Evolutionary conservation across 2,329 filamentous ascomycete species (phyloP).

Genomic region (Verticillium albo-atrum): DNA sequence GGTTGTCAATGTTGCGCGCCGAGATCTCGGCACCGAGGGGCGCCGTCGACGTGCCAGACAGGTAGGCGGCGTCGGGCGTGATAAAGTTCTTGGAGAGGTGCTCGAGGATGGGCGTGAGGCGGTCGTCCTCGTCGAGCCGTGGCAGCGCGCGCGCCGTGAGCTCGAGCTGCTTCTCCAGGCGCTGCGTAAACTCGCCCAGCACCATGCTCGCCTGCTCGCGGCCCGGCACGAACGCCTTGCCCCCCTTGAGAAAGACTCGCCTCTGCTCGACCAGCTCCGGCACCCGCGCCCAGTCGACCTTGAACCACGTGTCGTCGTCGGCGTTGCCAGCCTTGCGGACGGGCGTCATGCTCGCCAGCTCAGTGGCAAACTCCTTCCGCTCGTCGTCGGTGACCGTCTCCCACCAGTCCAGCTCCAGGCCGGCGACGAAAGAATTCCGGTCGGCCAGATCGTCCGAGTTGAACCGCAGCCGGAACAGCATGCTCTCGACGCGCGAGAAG

Average conservation of each 20-base stretch:
- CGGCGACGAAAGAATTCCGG: slow-evolving; percentile 69
- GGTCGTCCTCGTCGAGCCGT: slow-evolving; percentile 92
- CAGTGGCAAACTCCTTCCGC: slow-evolving; percentile 56
- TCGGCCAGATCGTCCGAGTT: slow-evolving; percentile 72
- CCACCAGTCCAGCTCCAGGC: slow-evolving; percentile 84
- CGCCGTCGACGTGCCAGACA: slow-evolving; percentile 54
- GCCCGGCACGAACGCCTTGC: slow-evolving; percentile 87
- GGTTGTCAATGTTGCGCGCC: slow-evolving; percentile 72
- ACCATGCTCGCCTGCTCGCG: slow-evolving; percentile 87
- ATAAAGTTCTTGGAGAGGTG: slow-evolving; percentile 95
- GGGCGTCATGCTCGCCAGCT: slow-evolving; percentile 50
- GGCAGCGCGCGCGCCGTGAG: slow-evolving; percentile 88
- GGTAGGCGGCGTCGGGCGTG: slow-evolving; percentile 81
- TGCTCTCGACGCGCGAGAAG: slow-evolving; percentile 82
- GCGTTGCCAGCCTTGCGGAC: slow-evolving; percentile 31
- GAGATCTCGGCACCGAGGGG: slow-evolving; percentile 70
- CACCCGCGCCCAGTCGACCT: slow-evolving; percentile 92
- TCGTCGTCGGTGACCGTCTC: slow-evolving; percentile 78
- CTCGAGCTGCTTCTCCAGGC: slow-evolving; percentile 80
- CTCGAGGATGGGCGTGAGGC: slow-evolving; percentile 63
- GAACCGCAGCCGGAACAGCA: slow-evolving; percentile 81
- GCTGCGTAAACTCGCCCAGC: slow-evolving; percentile 75
- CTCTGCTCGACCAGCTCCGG: slow-evolving; percentile 83
- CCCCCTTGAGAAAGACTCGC: slow-evolving; percentile 69
- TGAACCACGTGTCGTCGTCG: slow-evolving; percentile 89